Base-by-base conservation (phyloP, 805 yeast species). In the Dipodascus albidus region DNA sequence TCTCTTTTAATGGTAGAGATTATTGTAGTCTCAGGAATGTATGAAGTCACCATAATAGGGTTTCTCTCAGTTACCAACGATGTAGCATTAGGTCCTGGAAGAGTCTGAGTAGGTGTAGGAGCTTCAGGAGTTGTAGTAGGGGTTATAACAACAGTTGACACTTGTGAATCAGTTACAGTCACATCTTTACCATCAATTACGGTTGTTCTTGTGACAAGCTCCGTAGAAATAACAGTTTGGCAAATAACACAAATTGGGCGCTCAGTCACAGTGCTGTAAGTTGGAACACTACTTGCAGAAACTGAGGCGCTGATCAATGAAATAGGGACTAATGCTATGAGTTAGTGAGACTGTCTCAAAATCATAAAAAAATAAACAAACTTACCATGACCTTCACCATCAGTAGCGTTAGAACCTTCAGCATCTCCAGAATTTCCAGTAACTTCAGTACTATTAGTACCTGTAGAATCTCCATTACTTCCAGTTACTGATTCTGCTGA, bases 101-200 rank as follows among this genome's bases (percentile, higher is more conserved):
- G 20, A 38, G 44, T 38, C 20, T 38, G 20, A 38, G 44, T 38
- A 38, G 44, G 44, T 6, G 44, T 38, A 14, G 4, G 14, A 38
- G 44, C 44, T 6, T 4, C 44, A 38, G 44, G 44, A 38, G 44
- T 38, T n/a, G 20, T n/a, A n/a, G 44, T 38, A 38, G 44, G 44
- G n/a, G 44, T 38, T 11, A 38, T 38, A 14, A 38, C 15, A 6
- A 38, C 44, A n/a, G 44, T 38, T 38, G 44, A 38, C 17, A 38
- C 44, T 14, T 38, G 44, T 6, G 44, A 38, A 38, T 38, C 44
- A 14, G 44, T 38, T 4, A 38, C 44, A 38, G 44, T 38, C 4
- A 38, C 44, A 8, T 14, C 20, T 38, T 38, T 11, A 17, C 44
- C 44, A 38, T 38, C 15, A 17, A 38, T 38, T 4, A 17, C 3